These are phyloP conservation scores for Globisporangium solare DNA, from an alignment of 352 stramenopile genomes.

Conservation along the genomic window DNA sequence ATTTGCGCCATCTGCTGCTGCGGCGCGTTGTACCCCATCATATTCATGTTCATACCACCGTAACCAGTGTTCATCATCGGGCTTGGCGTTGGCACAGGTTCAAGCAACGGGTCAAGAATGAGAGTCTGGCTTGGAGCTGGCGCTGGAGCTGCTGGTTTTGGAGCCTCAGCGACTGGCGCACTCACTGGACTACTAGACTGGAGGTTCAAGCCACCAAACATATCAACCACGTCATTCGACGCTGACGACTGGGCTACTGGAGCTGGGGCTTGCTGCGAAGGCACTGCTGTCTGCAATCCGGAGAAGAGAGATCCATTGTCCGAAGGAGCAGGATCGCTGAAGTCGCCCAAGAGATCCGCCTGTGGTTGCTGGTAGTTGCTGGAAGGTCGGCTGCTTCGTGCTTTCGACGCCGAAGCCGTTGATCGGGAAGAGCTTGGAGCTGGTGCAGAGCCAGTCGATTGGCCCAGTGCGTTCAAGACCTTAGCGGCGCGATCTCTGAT, in stretches of 20 bases:
- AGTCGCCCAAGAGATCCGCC: slow-evolving; percentile 67
- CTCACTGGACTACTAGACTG: slow-evolving; percentile 34
- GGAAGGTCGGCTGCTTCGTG: slow-evolving; percentile 4
- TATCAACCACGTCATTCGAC: slow-evolving; percentile 42
- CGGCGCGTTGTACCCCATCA: slow-evolving; percentile 59
- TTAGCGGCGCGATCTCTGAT: slow-evolving; percentile 76
- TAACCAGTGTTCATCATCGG: slow-evolving; percentile 38
- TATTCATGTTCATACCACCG: slow-evolving; percentile 51
- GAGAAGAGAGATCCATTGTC: slow-evolving; percentile 46
- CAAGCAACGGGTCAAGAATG: slow-evolving; percentile 67
- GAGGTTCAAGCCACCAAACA: slow-evolving; percentile 75
- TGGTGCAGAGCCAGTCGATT: slow-evolving; percentile 28
- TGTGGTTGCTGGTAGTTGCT: slow-evolving; percentile 35
- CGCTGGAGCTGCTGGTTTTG: slow-evolving; percentile 11
- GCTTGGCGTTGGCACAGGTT: slow-evolving; percentile 39
- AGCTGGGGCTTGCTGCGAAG: slow-evolving; percentile 26
- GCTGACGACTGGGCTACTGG: slow-evolving; percentile 6
- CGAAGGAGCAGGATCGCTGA: slow-evolving; percentile 39
- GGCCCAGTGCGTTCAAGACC: slow-evolving; percentile 55
- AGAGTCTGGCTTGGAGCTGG: slow-evolving; percentile 32
- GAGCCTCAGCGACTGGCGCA: slow-evolving; percentile 6
- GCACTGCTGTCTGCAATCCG: slow-evolving; percentile 41
- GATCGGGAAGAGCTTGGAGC: slow-evolving; percentile 13
- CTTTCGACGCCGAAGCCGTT: slow-evolving; percentile 9
- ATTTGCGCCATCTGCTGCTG: slow-evolving; percentile 35